Evolutionary conservation across 164 flowering plant species (phyloP).

Genomic region (Magnolia officinalis): DNA sequence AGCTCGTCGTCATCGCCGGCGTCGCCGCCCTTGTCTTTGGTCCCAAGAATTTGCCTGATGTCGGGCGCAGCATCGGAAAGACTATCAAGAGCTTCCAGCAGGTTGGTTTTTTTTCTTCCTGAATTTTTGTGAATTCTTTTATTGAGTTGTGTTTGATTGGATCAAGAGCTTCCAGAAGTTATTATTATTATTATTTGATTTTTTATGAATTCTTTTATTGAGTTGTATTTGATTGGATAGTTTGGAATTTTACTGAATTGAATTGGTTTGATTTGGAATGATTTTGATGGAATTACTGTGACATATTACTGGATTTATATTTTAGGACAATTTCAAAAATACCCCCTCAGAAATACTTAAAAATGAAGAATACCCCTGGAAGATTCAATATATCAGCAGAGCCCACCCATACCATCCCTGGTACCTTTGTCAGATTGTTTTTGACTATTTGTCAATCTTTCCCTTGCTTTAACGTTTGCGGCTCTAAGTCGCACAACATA

Average conservation of each 20-base stretch:
- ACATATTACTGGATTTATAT: background rate
- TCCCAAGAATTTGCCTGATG: conserved; percentile 86
- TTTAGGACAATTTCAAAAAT: background rate
- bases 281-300: background rate
- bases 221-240: background rate
- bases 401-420: too few species aligned
- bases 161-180: too few species aligned
- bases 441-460: too few species aligned
- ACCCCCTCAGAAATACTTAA: background rate
- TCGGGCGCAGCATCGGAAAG: conserved; percentile 83
- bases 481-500: too few species aligned
- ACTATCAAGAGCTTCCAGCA: conserved; percentile 93
- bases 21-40: conserved; percentile 88
- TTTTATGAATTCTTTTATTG: background rate
- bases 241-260: background rate
- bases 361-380: too few species aligned
- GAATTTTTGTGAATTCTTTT: background rate
- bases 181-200: too few species aligned
- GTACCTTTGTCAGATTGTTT: too few species aligned
- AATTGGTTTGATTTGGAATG: background rate
- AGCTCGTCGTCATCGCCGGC: conserved; percentile 87
- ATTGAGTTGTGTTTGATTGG: background rate
- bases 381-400: too few species aligned
- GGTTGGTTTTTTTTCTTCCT: conserved; percentile 30
- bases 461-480: too few species aligned